These are phyloP conservation scores for Termitomyces sp. DNA, from an alignment of 768 basidiomycete genomes.

Conservation along the genomic window DNA sequence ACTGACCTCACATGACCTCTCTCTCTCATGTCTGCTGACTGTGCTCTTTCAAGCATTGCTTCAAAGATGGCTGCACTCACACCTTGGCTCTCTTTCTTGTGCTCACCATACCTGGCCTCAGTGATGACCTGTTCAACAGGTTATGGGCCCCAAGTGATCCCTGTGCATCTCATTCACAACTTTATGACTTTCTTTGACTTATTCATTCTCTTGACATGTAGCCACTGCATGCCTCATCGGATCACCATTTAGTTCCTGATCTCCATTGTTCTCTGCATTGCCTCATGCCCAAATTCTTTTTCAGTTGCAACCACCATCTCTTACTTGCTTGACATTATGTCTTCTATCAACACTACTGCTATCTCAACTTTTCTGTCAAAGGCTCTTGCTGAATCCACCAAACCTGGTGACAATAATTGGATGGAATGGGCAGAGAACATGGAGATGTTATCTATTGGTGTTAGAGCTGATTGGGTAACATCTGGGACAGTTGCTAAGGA, in stretches of 20 bases:
- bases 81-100: not conserved
- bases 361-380: not conserved
- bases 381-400: not conserved
- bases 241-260: not conserved
- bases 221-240: not conserved
- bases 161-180: not conserved
- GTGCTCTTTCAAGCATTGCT: no score
- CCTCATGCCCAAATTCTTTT: not conserved
- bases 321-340: not conserved
- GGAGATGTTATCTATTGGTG: not conserved
- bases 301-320: not conserved
- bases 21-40: not conserved
- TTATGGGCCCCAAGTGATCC: not conserved
- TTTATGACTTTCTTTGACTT: no score
- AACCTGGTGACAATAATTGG: not conserved
- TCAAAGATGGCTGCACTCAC: not conserved
- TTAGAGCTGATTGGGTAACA: not conserved
- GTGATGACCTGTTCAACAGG: not conserved
- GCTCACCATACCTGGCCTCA: no score
- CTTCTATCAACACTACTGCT: not conserved
- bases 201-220: not conserved
- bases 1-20: not conserved
- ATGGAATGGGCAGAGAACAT: not conserved
- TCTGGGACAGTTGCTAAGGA: not conserved
- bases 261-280: not conserved